These are phyloP conservation scores for Emericellopsis terricola DNA, from an alignment of 495 filamentous ascomycete species.

Conservation along the genomic window DNA sequence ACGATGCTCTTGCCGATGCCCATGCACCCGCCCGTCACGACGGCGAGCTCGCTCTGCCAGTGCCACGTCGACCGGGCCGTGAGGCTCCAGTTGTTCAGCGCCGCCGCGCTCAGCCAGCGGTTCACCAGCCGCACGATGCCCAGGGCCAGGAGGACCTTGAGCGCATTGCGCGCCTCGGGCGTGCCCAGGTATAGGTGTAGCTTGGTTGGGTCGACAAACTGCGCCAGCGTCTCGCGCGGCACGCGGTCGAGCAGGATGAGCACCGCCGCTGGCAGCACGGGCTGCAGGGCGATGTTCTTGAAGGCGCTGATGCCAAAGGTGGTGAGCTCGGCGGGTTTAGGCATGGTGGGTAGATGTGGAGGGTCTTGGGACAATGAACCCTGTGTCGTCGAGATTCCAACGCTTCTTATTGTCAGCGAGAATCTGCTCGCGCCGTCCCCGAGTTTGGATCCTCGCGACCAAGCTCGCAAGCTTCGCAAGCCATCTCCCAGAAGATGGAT, in stretches of 20 bases:
- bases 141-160: constrained; percentile 12
- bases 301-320: neutral
- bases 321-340: no score
- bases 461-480: no score
- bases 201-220: neutral
- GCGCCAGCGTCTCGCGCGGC: neutral
- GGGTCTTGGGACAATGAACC: no score
- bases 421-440: no score
- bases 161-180: neutral
- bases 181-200: neutral
- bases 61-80: constrained; percentile 18
- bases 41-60: constrained; percentile 26
- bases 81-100: constrained; percentile 29
- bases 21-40: constrained; percentile 36
- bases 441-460: no score
- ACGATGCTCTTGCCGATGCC: constrained; percentile 36
- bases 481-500: no score
- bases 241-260: neutral
- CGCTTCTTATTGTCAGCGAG: no score
- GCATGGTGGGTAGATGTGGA: no score
- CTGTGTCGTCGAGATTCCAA: no score
- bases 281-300: neutral
- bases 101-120: constrained; percentile 20
- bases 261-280: neutral
- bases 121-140: constrained; percentile 22